Conservation (phyloP, 441 rosid genomes). For the Raphanus hybrid region DNA sequence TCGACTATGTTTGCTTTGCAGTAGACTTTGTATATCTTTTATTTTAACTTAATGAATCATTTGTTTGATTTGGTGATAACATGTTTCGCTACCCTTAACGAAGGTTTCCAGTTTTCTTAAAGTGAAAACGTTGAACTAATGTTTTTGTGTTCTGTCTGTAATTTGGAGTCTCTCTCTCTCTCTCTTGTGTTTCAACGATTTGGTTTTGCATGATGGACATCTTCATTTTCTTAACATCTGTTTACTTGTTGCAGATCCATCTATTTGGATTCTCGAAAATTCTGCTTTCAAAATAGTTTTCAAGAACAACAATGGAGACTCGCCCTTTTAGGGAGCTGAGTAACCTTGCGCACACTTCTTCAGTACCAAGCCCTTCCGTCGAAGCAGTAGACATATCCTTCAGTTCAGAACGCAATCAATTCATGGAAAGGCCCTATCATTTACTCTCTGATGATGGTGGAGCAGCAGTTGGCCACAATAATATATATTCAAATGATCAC, state of each 20-base stretch:
- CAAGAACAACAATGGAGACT: slow-evolving; percentile 66
- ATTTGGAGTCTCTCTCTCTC: not conserved
- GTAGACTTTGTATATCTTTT: no score
- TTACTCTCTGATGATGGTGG: slow-evolving; percentile 49
- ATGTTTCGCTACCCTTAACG: no score
- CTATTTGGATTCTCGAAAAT: no score
- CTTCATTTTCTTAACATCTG: no score
- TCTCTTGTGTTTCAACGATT: not conserved
- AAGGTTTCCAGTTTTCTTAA: not conserved
- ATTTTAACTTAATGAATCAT: no score
- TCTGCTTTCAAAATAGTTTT: no score
- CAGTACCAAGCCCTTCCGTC: slow-evolving; percentile 35
- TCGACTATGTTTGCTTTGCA: no score
- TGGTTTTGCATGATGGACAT: not conserved
- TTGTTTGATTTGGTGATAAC: no score
- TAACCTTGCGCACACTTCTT: not conserved
- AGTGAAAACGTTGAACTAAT: not conserved
- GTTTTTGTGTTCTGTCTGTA: not conserved
- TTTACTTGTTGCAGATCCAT: no score
- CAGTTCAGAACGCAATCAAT: slow-evolving; percentile 54
- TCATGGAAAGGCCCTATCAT: slow-evolving; percentile 46
- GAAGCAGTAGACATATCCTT: slow-evolving; percentile 52
- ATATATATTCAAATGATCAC: slow-evolving; percentile 56
- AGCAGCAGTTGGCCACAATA: slow-evolving; percentile 59
- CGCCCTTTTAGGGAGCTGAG: slow-evolving; percentile 57